Percentiles rank a stretch among this genome's conserved stretches.
Evolutionary conservation across 2,329 filamentous ascomycete genomes (phyloP).

Genomic region (Neonectria neomacrospora): DNA sequence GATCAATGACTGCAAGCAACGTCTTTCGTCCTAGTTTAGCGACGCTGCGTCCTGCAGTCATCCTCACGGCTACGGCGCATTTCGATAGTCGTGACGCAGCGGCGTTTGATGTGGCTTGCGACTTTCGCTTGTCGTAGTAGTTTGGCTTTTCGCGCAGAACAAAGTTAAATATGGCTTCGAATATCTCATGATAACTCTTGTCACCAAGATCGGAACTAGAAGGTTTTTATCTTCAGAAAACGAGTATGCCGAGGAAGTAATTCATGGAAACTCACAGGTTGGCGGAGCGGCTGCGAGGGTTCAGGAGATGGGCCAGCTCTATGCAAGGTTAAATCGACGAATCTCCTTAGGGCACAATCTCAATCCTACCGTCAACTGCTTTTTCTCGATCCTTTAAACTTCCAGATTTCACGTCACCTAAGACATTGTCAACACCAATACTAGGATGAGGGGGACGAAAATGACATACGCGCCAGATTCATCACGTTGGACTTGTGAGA

Average conservation of each 20-base stretch:
- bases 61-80: conserved; percentile 77
- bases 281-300: conserved; percentile 49
- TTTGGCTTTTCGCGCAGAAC: conserved; percentile 73
- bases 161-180: conserved; percentile 81
- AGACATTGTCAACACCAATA: conserved; percentile 22
- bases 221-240: conserved; percentile 20
- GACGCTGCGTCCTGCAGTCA: conserved; percentile 76
- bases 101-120: conserved; percentile 56
- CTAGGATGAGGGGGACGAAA: conserved; percentile 4
- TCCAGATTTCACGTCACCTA: conserved; percentile 51
- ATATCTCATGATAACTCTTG: conserved; percentile 82
- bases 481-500: conserved; percentile 50
- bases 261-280: conserved; percentile 48
- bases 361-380: conserved; percentile 54
- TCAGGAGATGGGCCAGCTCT: conserved; percentile 55
- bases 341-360: background rate
- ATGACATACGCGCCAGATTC: conserved; percentile 49
- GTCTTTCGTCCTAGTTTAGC: conserved; percentile 79
- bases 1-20: conserved; percentile 80
- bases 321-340: conserved; percentile 20
- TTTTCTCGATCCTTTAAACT: conserved; percentile 53
- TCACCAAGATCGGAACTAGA: conserved; percentile 67
- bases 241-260: background rate
- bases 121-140: conserved; percentile 67
- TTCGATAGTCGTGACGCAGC: conserved; percentile 69